These are phyloP conservation scores for Fusarium bactridioides DNA, from an alignment of 2,329 filamentous ascomycete species.

Conservation along the genomic window DNA sequence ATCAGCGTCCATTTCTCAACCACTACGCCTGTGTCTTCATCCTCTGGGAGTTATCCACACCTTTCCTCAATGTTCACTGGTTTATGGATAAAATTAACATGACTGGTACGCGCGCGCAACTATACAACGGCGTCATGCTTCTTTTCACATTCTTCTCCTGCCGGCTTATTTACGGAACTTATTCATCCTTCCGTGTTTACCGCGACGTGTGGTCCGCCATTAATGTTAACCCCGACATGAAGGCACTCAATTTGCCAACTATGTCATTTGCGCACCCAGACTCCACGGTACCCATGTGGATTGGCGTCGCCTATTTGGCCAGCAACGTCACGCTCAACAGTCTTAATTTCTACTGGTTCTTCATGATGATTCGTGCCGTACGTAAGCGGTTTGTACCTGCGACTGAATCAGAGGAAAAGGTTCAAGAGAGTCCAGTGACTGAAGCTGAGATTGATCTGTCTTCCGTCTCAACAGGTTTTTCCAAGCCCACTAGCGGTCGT, in stretches of 20 bases:
- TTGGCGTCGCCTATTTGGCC: slow-evolving; percentile 71
- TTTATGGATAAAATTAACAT: slow-evolving; percentile 87
- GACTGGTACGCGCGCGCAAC: slow-evolving; percentile 76
- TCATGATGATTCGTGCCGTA: slow-evolving; percentile 84
- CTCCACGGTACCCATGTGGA: slow-evolving; percentile 71
- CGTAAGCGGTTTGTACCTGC: slow-evolving; percentile 74
- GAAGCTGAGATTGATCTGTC: slow-evolving; percentile 43
- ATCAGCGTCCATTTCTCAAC: slow-evolving; percentile 81
- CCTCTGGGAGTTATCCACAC: slow-evolving; percentile 85
- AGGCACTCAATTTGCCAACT: slow-evolving; percentile 28
- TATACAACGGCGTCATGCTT: slow-evolving; percentile 79
- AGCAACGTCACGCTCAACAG: slow-evolving; percentile 77
- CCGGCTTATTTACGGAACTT: slow-evolving; percentile 80
- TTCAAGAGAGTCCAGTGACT: slow-evolving; percentile 39
- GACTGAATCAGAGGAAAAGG: slow-evolving; percentile 40
- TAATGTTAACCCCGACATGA: slow-evolving; percentile 49
- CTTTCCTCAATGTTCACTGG: slow-evolving; percentile 90
- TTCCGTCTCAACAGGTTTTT: slow-evolving; percentile 42
- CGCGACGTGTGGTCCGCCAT: slow-evolving; percentile 70
- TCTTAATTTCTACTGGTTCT: slow-evolving; percentile 86
- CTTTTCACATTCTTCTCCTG: slow-evolving; percentile 78
- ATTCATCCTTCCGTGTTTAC: slow-evolving; percentile 74
- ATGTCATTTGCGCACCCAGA: slow-evolving; percentile 57
- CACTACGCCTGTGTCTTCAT: slow-evolving; percentile 84
- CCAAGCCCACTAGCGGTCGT: slow-evolving; percentile 27